Conservation (phyloP, 2,329 filamentous ascomycete genomes). For the Cladobotryum mycophilum region DNA sequence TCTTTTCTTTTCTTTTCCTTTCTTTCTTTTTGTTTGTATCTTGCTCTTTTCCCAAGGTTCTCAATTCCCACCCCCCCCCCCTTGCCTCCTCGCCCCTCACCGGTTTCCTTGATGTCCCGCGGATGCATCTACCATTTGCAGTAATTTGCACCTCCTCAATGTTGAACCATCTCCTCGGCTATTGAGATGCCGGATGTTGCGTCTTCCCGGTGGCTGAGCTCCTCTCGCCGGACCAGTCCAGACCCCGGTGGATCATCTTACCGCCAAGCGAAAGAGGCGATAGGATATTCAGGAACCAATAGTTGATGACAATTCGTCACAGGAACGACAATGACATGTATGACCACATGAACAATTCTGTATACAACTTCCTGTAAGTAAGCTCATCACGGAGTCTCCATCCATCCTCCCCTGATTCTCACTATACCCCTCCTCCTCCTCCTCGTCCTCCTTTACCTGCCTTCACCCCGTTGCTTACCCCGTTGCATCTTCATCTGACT, state of each 20-base stretch:
- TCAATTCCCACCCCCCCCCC: too few relatives aligned
- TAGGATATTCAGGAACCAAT: not conserved
- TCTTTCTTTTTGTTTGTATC: too few relatives aligned
- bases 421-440: not conserved
- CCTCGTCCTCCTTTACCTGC: not conserved
- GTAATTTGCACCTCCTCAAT: too few relatives aligned
- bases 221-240: not conserved
- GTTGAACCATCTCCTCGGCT: too few relatives aligned
- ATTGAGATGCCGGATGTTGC: too few relatives aligned
- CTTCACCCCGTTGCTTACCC: not conserved
- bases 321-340: conserved; percentile 97
- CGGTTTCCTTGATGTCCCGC: too few relatives aligned
- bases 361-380: conserved; percentile 70
- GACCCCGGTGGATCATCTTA: not conserved
- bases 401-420: not conserved
- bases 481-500: not conserved
- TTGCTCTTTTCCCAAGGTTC: too few relatives aligned
- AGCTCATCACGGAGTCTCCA: conserved; percentile 3
- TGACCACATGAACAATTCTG: conserved; percentile 83
- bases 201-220: too few relatives aligned
- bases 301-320: conserved; percentile 6
- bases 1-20: too few relatives aligned
- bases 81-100: too few relatives aligned
- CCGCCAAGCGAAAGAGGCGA: too few relatives aligned
- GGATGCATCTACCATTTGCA: too few relatives aligned